These are phyloP conservation scores for Pseudocercospora musae DNA, from an alignment of 2,329 filamentous ascomycete genomes.

Conservation along the genomic window DNA sequence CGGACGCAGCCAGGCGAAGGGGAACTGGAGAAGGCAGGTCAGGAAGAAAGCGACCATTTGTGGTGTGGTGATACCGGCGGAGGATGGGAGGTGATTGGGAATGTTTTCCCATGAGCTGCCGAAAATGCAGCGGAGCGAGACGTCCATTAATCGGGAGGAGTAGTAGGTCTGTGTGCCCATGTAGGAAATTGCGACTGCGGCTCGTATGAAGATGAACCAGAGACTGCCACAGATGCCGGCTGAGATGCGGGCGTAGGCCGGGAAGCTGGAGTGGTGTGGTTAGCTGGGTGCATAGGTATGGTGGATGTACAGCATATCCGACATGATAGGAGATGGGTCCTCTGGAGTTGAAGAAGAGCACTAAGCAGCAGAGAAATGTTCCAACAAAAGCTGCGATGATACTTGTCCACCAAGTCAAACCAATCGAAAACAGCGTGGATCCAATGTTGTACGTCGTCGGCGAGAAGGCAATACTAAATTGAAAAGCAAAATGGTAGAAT, in stretches of 20 bases:
- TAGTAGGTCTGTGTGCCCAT: slow-evolving; percentile 38
- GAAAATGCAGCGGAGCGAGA: slow-evolving; percentile 41
- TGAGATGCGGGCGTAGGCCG: slow-evolving; percentile 35
- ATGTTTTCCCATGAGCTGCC: slow-evolving; percentile 38
- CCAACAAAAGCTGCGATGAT: slow-evolving; percentile 33
- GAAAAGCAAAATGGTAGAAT: slow-evolving; percentile 35
- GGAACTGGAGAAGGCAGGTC: slow-evolving; percentile 32
- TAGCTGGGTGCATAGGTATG: background rate
- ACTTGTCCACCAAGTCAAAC: slow-evolving; percentile 36
- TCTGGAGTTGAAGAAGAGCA: slow-evolving; percentile 38
- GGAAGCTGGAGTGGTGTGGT: slow-evolving; percentile 26
- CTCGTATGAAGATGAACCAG: slow-evolving; percentile 41
- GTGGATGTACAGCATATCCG: slow-evolving; percentile 11
- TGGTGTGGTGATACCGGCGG: slow-evolving; percentile 34
- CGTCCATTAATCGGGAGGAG: slow-evolving; percentile 36
- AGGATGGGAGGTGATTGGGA: slow-evolving; percentile 30
- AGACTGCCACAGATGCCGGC: slow-evolving; percentile 40
- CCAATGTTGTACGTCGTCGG: slow-evolving; percentile 38
- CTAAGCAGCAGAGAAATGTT: slow-evolving; percentile 31
- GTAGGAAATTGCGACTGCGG: slow-evolving; percentile 40
- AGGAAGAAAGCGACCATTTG: slow-evolving; percentile 35
- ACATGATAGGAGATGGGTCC: slow-evolving; percentile 38
- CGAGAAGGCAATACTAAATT: slow-evolving; percentile 36
- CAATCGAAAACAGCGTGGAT: slow-evolving; percentile 32
- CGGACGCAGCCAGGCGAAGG: slow-evolving; percentile 36